These are phyloP conservation scores for Cladorrhinum sp. DNA, from an alignment of 2,329 filamentous ascomycete genomes.

Conservation along the genomic window DNA sequence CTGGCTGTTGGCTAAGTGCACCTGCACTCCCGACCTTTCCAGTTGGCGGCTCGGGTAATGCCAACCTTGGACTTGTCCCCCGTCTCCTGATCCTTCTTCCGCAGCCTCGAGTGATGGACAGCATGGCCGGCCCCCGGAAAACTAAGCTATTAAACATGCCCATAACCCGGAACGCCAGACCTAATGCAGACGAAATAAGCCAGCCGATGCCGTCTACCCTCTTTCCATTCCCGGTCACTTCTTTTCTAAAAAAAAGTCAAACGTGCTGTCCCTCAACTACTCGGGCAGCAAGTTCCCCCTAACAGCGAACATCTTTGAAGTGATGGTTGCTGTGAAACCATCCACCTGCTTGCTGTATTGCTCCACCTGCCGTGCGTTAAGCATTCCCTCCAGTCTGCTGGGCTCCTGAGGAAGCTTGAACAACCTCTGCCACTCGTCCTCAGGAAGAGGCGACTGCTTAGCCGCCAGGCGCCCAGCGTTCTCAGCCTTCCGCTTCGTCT, in stretches of 20 bases:
- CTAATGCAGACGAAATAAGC: slow-evolving; percentile 26
- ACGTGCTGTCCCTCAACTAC: slow-evolving; percentile 28
- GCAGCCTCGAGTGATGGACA: slow-evolving; percentile 13
- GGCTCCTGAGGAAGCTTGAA: slow-evolving; percentile 98
- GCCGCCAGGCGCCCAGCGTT: slow-evolving; percentile 80
- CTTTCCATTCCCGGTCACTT: slow-evolving; percentile 1
- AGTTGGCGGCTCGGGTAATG: neutral
- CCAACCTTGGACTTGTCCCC: neutral
- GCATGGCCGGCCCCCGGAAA: slow-evolving; percentile 20
- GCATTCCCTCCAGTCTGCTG: slow-evolving; percentile 85
- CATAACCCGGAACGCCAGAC: slow-evolving; percentile 29
- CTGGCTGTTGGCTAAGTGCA: slow-evolving; percentile 2
- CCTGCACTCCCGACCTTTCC: neutral
- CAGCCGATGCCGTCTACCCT: slow-evolving; percentile 11
- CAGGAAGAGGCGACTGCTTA: slow-evolving; percentile 84
- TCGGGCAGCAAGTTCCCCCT: slow-evolving; percentile 66
- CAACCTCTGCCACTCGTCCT: slow-evolving; percentile 96
- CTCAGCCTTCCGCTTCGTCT: slow-evolving; percentile 93
- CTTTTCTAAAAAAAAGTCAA: neutral
- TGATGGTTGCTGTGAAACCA: slow-evolving; percentile 87
- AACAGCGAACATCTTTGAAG: slow-evolving; percentile 97
- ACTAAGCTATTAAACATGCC: slow-evolving; percentile 25
- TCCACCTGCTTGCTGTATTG: slow-evolving; percentile 98
- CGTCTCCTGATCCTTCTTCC: neutral
- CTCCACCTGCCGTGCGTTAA: slow-evolving; percentile 94